Percentiles rank a stretch among this genome's conserved stretches.
These are phyloP conservation scores for Eremochloa ophiuroides DNA, from an alignment of 176 grass and related monocot species.

Conservation along the genomic window DNA sequence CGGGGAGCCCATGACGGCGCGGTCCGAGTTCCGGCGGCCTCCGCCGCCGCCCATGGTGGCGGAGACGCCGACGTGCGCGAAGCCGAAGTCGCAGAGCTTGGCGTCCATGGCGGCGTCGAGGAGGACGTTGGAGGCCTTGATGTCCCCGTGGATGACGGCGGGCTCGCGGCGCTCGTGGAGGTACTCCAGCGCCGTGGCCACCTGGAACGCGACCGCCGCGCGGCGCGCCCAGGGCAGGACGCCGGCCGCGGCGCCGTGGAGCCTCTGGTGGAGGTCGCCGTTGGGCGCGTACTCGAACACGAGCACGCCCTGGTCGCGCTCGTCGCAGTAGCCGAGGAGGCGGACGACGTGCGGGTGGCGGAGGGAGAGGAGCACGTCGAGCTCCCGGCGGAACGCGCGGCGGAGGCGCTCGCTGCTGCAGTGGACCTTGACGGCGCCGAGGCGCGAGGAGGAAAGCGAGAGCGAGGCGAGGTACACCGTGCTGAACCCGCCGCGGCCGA, in stretches of 20 bases:
- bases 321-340: slow-evolving; percentile 76
- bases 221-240: slow-evolving; percentile 49
- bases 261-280: slow-evolving; percentile 63
- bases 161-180: slow-evolving; percentile 57
- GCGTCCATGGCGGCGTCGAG: slow-evolving; percentile 53
- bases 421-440: slow-evolving; percentile 70
- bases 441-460: slow-evolving; percentile 16
- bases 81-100: slow-evolving; percentile 93
- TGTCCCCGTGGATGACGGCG: slow-evolving; percentile 75
- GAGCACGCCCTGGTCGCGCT: slow-evolving; percentile 52
- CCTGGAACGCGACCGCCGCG: slow-evolving; percentile 58
- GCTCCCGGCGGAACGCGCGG: slow-evolving; percentile 68
- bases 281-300: slow-evolving; percentile 77
- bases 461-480: slow-evolving; percentile 71
- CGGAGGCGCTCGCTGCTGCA: slow-evolving; percentile 73
- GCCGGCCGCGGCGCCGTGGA: slow-evolving; percentile 24
- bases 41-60: slow-evolving; percentile 13
- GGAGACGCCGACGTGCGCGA: slow-evolving; percentile 50
- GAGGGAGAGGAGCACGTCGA: slow-evolving; percentile 61
- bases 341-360: slow-evolving; percentile 70
- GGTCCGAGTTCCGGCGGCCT: slow-evolving; percentile 29
- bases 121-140: slow-evolving; percentile 88
- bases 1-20: slow-evolving; percentile 61
- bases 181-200: slow-evolving; percentile 71
- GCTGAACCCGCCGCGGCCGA: slow-evolving; percentile 83